Evolutionary conservation across 1,139 yeast genomes (phyloP), one percentile per base, ranked within the genome.

Genomic region (Suhomyces atakaporum): DNA sequence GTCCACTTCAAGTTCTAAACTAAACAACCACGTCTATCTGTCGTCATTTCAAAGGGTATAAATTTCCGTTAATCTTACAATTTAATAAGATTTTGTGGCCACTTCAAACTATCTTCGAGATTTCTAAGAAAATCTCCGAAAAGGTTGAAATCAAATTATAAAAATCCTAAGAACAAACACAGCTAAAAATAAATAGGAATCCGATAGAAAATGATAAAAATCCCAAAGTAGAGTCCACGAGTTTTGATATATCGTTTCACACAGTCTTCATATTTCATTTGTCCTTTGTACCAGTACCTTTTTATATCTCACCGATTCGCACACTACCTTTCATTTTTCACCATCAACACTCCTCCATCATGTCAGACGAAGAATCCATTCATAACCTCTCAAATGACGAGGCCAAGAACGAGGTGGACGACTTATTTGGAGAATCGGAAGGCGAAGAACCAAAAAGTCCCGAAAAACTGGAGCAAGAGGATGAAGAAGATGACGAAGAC

Each of bases 341-440:
- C 14, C 34, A 31, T n/a, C 35, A 27, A 3, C 35, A 24, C 3
- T 16, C 22, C 14, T 16, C 4, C 27, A 36, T 8, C 20, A 47
- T 47, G 51, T 45, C 50, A 2, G 50, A 45, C 41, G 50, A 46
- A 31, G 56, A 33, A 25, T 27, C 33, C 27, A 20, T 35, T 15
- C 40, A 26, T 18, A 32, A 29, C 16, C 13, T 33, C 28, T 54
- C 35, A 42, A 45, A 39, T 16, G 62, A 56, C 24, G 61, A 58
- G 20, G 25, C 24, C 25, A 29, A 27, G 19, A 29, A 35, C 14
- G 71, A 66, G 23, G 64, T 58, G n/a, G 73, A 61, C 32, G 73
- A 75, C 44, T 59, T 74, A 44, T 75, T 75, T 48, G 81, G 80
- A 7, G 80, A 70, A 16, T 77, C 66, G 13, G 73, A 63, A 4